phyloP scores from a whole-genome alignment of 2,329 filamentous ascomycete genomes.

The Xylaria sp. region DNA sequence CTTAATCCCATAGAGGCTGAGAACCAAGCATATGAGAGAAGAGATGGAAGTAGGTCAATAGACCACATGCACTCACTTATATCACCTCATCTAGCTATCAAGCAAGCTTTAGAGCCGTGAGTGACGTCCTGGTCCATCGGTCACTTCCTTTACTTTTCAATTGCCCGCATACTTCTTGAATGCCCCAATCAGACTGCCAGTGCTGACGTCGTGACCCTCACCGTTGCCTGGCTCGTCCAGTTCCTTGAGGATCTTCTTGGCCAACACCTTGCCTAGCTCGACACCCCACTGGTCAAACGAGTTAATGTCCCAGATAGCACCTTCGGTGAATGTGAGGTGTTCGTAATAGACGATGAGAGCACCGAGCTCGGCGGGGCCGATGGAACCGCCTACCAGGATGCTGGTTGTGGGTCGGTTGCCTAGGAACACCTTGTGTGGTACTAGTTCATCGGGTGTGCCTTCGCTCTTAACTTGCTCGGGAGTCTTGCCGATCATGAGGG shows the following conservation, averaged over 20 bases:
- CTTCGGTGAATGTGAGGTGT: slow-evolving; percentile 97
- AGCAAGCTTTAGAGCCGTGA: slow-evolving; percentile 37
- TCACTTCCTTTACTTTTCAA: slow-evolving; percentile 51
- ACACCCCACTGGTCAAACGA: slow-evolving; percentile 99
- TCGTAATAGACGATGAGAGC: slow-evolving; percentile 99
- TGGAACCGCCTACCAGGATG: slow-evolving; percentile 88
- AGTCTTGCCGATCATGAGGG: slow-evolving; percentile 90
- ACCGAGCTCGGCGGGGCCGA: slow-evolving; percentile 92
- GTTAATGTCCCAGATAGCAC: slow-evolving; percentile 99
- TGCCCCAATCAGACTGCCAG: slow-evolving; percentile 86
- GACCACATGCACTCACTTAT: neutral
- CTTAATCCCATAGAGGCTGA: neutral
- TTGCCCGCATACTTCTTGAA: slow-evolving; percentile 81
- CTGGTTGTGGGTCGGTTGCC: slow-evolving; percentile 97
- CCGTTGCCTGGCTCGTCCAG: slow-evolving; percentile 81
- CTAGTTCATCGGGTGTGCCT: slow-evolving; percentile 76
- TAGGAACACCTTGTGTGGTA: slow-evolving; percentile 99
- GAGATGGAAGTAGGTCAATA: neutral
- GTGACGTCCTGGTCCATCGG: slow-evolving; percentile 7
- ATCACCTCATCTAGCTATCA: neutral
- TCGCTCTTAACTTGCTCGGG: slow-evolving; percentile 82
- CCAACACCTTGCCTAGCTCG: slow-evolving; percentile 94
- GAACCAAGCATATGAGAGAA: neutral
- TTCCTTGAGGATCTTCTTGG: slow-evolving; percentile 90
- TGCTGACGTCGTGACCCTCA: slow-evolving; percentile 84